Evolutionary conservation across 2,329 filamentous ascomycete species (phyloP).

Genomic region (Sporothrix schenckii): DNA sequence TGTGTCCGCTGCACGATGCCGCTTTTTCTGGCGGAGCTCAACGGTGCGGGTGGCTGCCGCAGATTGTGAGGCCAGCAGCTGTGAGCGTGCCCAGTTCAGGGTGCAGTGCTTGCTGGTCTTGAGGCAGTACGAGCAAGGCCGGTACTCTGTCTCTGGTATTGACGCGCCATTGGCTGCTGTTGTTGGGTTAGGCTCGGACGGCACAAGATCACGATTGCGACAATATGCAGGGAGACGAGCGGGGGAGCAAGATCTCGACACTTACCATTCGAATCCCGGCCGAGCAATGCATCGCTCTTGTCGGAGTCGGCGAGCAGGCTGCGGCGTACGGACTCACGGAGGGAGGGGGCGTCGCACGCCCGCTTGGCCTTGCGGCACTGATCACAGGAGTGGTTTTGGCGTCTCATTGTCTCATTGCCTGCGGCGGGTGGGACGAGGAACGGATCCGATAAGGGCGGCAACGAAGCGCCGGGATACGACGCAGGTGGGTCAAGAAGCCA

Average conservation of each 20-base stretch:
- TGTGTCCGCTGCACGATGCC: slow-evolving; percentile 24
- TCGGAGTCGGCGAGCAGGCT: slow-evolving; percentile 5
- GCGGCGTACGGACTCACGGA: slow-evolving; percentile 28
- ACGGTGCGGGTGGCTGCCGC: slow-evolving; percentile 20
- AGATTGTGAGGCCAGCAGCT: slow-evolving; percentile 32
- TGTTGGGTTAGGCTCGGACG: neutral
- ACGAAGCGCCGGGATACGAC: neutral
- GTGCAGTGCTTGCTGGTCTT: slow-evolving; percentile 39
- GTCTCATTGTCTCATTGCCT: slow-evolving; percentile 35
- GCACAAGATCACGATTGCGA: neutral
- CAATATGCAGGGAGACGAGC: no score
- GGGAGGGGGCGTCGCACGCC: slow-evolving; percentile 36
- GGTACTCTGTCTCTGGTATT: slow-evolving; percentile 16
- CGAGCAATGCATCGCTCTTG: slow-evolving; percentile 1
- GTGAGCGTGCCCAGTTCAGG: slow-evolving; percentile 37
- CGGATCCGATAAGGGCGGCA: no score
- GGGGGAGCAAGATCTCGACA: neutral
- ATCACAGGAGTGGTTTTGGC: slow-evolving; percentile 37
- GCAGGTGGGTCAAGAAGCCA: neutral
- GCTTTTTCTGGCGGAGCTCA: slow-evolving; percentile 32
- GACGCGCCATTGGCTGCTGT: slow-evolving; percentile 3
- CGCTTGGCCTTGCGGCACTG: slow-evolving; percentile 38
- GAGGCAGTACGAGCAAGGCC: slow-evolving; percentile 38
- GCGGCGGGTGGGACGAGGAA: neutral
- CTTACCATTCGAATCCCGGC: slow-evolving; percentile 8